Conservation (phyloP, 768 basidiomycete species). For the Gelatoporia subvermispora region DNA sequence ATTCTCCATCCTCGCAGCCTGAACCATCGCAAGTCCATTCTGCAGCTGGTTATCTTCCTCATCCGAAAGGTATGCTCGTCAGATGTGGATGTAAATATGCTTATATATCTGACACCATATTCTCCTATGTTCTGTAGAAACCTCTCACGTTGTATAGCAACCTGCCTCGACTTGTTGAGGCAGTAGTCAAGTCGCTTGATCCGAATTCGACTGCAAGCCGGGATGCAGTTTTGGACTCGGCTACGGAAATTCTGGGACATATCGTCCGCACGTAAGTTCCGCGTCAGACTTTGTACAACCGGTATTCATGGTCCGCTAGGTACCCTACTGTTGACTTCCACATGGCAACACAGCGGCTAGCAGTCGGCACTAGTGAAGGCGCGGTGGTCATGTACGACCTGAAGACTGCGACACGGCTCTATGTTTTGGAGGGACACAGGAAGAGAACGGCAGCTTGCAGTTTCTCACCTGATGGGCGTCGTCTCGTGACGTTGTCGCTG, state of each 20-base stretch:
- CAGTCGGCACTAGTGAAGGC: constrained; percentile 92
- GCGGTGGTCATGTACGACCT: constrained; percentile 95
- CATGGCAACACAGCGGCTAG: constrained; percentile 77
- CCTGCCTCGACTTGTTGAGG: constrained; percentile 83
- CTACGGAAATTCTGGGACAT: constrained; percentile 90
- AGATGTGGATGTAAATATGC: background rate
- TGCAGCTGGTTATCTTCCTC: constrained; percentile 91
- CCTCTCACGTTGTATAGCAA: constrained; percentile 82
- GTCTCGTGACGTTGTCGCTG: constrained; percentile 82
- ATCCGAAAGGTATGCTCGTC: constrained; percentile 68
- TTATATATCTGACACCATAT: background rate
- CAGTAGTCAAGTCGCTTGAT: constrained; percentile 94
- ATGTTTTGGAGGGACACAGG: constrained; percentile 90
- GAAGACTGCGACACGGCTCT: constrained; percentile 91
- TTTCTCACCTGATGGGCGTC: constrained; percentile 90
- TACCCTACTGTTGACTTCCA: constrained; percentile 96
- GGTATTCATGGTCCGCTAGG: constrained; percentile 32
- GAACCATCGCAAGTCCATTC: constrained; percentile 78
- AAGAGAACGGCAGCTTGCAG: constrained; percentile 77
- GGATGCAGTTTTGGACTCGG: constrained; percentile 85
- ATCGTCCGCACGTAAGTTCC: constrained; percentile 82
- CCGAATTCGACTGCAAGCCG: constrained; percentile 74
- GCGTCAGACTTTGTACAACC: background rate
- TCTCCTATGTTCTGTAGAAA: constrained; percentile 40
- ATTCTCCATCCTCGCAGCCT: constrained; percentile 73